Conservation (phyloP, 2,329 filamentous ascomycete genomes). For the Penicillium nordicum region DNA sequence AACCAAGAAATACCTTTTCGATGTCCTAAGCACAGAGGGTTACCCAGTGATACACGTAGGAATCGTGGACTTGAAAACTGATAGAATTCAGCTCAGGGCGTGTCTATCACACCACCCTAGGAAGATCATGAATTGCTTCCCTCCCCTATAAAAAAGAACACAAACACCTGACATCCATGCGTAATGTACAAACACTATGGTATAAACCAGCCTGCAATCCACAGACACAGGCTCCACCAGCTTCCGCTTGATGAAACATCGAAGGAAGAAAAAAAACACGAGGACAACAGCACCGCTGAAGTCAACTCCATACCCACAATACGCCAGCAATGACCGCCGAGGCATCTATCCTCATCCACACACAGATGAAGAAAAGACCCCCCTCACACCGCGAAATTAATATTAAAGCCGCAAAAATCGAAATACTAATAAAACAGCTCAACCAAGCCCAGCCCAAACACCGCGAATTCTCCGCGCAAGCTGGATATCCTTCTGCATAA, state of each 20-base stretch:
- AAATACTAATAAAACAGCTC: slow-evolving; percentile 17
- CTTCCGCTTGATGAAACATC: not conserved
- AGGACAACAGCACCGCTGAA: not conserved
- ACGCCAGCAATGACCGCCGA: slow-evolving; percentile 6
- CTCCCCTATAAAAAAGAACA: slow-evolving; percentile 8
- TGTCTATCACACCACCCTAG: not conserved
- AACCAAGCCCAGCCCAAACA: slow-evolving; percentile 68
- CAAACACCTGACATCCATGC: slow-evolving; percentile 20
- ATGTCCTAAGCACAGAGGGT: not conserved
- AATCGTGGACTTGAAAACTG: not conserved
- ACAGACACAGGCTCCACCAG: not conserved
- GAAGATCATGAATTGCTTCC: slow-evolving; percentile 1
- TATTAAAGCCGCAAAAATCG: slow-evolving; percentile 2
- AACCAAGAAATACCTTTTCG: not conserved
- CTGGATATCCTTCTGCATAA: slow-evolving; percentile 98
- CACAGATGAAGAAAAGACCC: not conserved
- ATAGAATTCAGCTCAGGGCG: not conserved
- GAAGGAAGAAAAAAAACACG: not conserved
- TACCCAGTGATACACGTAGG: not conserved
- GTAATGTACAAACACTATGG: slow-evolving; percentile 24
- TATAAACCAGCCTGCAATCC: slow-evolving; percentile 10
- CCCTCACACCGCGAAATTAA: not conserved
- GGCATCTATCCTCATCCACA: not conserved
- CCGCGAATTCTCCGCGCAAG: slow-evolving; percentile 77
- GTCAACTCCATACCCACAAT: slow-evolving; percentile 11